Evolutionary conservation across 345 rosid genomes (phyloP).

Genomic region (Euphorbia peplus): DNA sequence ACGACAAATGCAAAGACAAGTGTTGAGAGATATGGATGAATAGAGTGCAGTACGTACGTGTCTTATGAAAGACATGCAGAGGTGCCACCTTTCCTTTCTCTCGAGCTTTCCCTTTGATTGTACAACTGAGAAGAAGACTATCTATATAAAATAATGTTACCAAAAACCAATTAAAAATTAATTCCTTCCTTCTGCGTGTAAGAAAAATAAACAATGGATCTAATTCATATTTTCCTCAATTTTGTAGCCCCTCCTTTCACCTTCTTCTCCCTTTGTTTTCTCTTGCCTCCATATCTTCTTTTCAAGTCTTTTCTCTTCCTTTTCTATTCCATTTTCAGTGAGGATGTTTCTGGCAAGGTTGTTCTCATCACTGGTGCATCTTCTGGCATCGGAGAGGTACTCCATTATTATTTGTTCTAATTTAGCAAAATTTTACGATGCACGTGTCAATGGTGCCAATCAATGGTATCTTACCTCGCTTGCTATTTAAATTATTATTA

Average conservation of each 20-base stretch:
- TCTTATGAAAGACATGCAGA: conserved; percentile 39
- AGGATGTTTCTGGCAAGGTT: conserved; percentile 47
- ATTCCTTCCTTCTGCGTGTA: neutral
- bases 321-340: conserved; percentile 32
- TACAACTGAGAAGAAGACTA: too few relatives aligned
- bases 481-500: too few relatives aligned
- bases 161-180: neutral
- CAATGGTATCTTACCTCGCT: too few relatives aligned
- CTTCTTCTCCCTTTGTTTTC: conserved; percentile 42
- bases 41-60: conserved; percentile 37
- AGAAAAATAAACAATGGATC: conserved; percentile 22
- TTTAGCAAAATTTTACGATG: neutral
- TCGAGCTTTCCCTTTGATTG: neutral
- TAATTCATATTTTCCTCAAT: conserved; percentile 44
- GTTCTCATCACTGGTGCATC: conserved; percentile 65
- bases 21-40: neutral
- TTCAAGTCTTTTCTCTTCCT: conserved; percentile 35
- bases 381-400: conserved; percentile 70
- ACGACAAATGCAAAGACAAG: neutral
- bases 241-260: conserved; percentile 46
- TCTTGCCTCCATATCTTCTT: conserved; percentile 47
- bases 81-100: conserved; percentile 20
- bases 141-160: too few relatives aligned
- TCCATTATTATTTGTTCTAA: neutral
- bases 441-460: too few relatives aligned